Base-by-base conservation (phyloP, 371 early-diverging fungal species). In the Choanephora cucurbitarum region DNA sequence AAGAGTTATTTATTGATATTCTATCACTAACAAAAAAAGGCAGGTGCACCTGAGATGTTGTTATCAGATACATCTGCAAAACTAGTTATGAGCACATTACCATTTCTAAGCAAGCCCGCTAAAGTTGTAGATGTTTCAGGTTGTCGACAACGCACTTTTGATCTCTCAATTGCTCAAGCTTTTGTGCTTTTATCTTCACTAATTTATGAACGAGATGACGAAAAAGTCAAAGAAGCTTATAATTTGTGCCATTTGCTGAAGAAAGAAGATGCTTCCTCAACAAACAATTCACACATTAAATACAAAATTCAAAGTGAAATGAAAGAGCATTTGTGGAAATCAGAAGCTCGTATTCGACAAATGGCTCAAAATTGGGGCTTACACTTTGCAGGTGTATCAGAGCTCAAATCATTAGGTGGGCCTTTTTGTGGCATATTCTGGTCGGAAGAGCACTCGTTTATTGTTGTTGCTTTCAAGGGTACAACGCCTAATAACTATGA, bases 361-460 rank as follows among this genome's bases (percentile, higher is more conserved):
- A 56, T 70, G 42, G 59, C 68, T 17, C 28, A 58, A 8, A 61
- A 48, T 7, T 74, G 77, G 59, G 76, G 74, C 3, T 53, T 80
- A 46, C 69, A 67, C 13, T 80, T 80, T 60, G 60, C 63, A 9
- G 80, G 80, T 3, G 60, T 80, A 17, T 71, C 78, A 39, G 80
- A 80, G 34, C 63, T 80, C 21, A 80, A 77, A 42, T 68, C 78
- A 0, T 39, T 75, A 0, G 80, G 80, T 5, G 80, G 80, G 0
- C 77, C 80, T 0, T 80, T 66, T 59, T 75, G 76, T 24, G 80
- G 80, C 15, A 74, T 74, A 33, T 74, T 74, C 18, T 66, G 75
- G 69, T 80, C 77, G 14, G 75, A 73, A 19, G 65, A 64, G 6
- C 49, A 62, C 7, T 68, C 75, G 0, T 60, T 67, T 18, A 80